Percentiles rank a stretch among this genome's conserved stretches.
Conservation (phyloP, 1,284 basidiomycete genomes). For the Puccinia coronata region DNA sequence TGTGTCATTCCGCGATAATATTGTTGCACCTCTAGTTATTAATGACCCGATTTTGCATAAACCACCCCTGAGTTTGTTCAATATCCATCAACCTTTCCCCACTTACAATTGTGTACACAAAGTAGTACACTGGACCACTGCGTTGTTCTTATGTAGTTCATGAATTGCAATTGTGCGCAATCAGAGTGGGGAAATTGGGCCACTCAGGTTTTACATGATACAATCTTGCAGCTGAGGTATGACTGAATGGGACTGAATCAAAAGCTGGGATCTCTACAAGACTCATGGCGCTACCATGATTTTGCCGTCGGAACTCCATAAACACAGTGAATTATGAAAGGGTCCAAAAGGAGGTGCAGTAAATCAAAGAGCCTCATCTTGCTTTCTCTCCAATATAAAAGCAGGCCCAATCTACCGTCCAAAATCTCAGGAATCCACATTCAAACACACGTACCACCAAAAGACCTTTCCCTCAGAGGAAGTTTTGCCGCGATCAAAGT, state of each 20-base stretch:
- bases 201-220: not conserved
- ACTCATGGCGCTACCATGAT: not conserved
- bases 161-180: not conserved
- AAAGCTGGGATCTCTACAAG: not conserved
- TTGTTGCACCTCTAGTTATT: no score
- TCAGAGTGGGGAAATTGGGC: constrained; percentile 1
- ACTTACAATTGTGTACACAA: no score
- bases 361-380: not conserved
- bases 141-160: no score
- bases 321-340: not conserved
- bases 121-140: no score
- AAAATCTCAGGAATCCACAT: not conserved
- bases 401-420: not conserved
- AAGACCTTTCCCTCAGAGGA: not conserved
- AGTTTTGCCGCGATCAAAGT: no score
- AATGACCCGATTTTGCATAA: no score
- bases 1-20: no score
- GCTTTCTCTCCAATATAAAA: not conserved
- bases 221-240: not conserved
- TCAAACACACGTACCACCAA: not conserved
- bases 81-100: no score
- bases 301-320: not conserved
- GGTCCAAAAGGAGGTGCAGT: not conserved
- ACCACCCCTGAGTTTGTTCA: no score
- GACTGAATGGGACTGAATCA: not conserved